These are phyloP conservation scores for Xylaria sp. DNA, from an alignment of 2,329 filamentous ascomycete species.

Conservation along the genomic window DNA sequence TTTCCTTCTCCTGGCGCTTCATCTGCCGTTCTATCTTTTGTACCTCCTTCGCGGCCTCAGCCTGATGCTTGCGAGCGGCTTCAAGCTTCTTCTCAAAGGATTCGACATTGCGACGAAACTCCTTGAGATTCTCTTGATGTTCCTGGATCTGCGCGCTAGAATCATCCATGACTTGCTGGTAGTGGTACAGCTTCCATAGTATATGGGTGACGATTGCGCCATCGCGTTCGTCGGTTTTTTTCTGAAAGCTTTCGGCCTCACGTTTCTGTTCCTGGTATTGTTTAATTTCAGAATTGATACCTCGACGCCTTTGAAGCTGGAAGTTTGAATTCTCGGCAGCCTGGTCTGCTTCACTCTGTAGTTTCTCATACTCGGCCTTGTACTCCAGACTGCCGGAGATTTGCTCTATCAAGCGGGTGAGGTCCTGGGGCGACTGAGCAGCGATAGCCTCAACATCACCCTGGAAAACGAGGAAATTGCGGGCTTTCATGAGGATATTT, in stretches of 20 bases:
- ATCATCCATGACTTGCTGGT: slow-evolving; percentile 90
- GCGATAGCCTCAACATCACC: slow-evolving; percentile 97
- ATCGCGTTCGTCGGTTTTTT: slow-evolving; percentile 87
- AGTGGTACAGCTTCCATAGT: slow-evolving; percentile 95
- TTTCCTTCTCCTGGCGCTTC: slow-evolving; percentile 80
- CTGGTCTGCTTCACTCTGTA: slow-evolving; percentile 85
- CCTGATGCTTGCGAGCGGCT: slow-evolving; percentile 80
- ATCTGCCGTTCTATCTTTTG: slow-evolving; percentile 83
- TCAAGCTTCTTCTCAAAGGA: slow-evolving; percentile 81
- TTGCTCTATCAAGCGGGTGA: slow-evolving; percentile 93
- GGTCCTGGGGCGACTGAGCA: slow-evolving; percentile 88
- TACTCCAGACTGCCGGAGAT: slow-evolving; percentile 95
- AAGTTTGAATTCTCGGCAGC: slow-evolving; percentile 87
- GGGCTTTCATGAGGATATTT: slow-evolving; percentile 96
- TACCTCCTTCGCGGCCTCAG: slow-evolving; percentile 74
- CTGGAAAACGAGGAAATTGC: slow-evolving; percentile 98
- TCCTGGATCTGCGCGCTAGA: slow-evolving; percentile 88
- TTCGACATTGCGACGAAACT: slow-evolving; percentile 85
- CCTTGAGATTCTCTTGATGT: slow-evolving; percentile 92
- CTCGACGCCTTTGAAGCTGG: slow-evolving; percentile 84
- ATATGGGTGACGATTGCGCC: slow-evolving; percentile 90
- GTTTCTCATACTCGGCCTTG: slow-evolving; percentile 87
- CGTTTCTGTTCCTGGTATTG: slow-evolving; percentile 97
- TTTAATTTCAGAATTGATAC: slow-evolving; percentile 97
- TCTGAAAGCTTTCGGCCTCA: slow-evolving; percentile 91